Evolutionary conservation across 78 protist genomes (phyloP), one percentile per base, ranked within the genome.

Genomic region (Cavenderia fasciculata): DNA sequence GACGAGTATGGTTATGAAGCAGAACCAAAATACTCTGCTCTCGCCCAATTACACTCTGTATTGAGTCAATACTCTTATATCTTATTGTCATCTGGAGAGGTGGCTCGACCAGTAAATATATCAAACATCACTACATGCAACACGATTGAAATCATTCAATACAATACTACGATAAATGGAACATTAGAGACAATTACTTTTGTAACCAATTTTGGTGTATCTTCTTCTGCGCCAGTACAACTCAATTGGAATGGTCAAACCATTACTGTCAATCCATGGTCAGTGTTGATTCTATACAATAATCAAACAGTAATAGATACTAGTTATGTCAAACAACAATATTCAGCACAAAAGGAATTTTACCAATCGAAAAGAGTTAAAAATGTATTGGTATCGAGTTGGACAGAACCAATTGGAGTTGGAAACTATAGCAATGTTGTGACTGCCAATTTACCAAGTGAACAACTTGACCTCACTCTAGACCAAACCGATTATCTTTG

Each of bases 401-500:
- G n/a, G n/a, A n/a, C n/a, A n/a, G n/a, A n/a, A n/a, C n/a, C n/a
- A n/a, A n/a, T n/a, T n/a, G n/a, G n/a, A n/a, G n/a, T n/a, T n/a
- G n/a, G n/a, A n/a, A n/a, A n/a, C n/a, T n/a, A n/a, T n/a, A n/a
- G n/a, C n/a, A n/a, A n/a, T n/a, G n/a, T n/a, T n/a, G n/a, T n/a
- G n/a, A n/a, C n/a, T n/a, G n/a, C n/a, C n/a, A n/a, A 19, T 11
- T 65, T 59, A 63, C 86, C 86, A 44, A 19, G 43, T 2, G 86
- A 76, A 62, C 86, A 76, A 47, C 6, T 76, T 4, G 21, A 7
- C 3, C 21, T 76, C 19, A 62, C 86, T 7, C 34, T 34, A 11
- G 86, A 76, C 23, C 18, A 31, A 46, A 46, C 74, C 14, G 86
- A 76, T 44, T 76, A 76, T 47, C 25, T 63, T 12, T 76, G 72